Conservation (phyloP, 805 yeast genomes). For the Clavispora asparagi region DNA sequence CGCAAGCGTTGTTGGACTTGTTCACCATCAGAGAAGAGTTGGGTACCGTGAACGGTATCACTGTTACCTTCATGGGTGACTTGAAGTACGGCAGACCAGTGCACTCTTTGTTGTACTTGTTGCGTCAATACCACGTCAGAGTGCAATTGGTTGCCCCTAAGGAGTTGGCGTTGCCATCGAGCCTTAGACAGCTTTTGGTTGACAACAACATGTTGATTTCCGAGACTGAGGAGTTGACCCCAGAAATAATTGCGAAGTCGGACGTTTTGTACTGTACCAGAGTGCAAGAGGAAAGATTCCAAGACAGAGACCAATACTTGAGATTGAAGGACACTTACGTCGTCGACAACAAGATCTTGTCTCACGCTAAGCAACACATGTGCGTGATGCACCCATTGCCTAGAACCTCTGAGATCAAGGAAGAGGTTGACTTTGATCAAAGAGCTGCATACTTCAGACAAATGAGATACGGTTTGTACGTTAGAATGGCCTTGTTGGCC, state of each 20-base stretch:
- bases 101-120: constrained; percentile 87
- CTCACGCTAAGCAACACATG: constrained; percentile 96
- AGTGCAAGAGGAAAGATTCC: constrained; percentile 95
- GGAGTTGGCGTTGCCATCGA: constrained; percentile 79
- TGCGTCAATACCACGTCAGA: constrained; percentile 89
- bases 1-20: constrained; percentile 95
- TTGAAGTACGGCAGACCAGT: constrained; percentile 98
- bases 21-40: constrained; percentile 98
- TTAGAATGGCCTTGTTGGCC: constrained; percentile 97
- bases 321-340: constrained; percentile 86
- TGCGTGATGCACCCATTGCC: constrained; percentile 99
- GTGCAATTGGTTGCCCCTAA: constrained; percentile 88
- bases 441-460: constrained; percentile 99
- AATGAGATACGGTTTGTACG: constrained; percentile 97
- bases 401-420: constrained; percentile 91
- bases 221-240: constrained; percentile 75
- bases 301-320: constrained; percentile 68
- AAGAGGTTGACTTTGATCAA: constrained; percentile 98
- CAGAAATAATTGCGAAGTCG: constrained; percentile 79
- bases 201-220: constrained; percentile 63
- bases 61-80: constrained; percentile 98
- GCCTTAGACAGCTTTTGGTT: constrained; percentile 60
- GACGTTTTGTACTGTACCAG: constrained; percentile 98
- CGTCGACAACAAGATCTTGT: constrained; percentile 86
- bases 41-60: constrained; percentile 97